These are phyloP conservation scores for Porosira glacialis DNA, from an alignment of 352 stramenopile genomes.

Conservation along the genomic window DNA sequence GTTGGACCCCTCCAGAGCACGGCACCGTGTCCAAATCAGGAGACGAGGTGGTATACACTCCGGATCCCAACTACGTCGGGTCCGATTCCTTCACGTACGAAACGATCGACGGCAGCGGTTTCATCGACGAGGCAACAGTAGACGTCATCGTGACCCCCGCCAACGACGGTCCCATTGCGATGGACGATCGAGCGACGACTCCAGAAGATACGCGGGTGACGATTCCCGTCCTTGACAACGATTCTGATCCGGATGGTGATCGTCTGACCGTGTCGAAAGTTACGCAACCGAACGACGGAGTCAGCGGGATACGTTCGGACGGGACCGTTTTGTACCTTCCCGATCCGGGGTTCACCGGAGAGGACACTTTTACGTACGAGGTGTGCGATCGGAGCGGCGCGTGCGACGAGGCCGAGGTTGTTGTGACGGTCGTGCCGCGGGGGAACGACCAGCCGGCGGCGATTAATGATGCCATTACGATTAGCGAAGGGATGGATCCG, in stretches of 20 bases:
- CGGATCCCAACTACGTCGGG: background rate
- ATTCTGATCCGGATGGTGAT: background rate
- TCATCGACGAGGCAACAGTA: background rate
- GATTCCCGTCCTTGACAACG: background rate
- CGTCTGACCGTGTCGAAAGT: background rate
- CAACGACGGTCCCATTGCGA: background rate
- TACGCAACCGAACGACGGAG: background rate
- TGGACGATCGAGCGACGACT: background rate
- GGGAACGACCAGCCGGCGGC: background rate
- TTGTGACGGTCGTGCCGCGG: background rate
- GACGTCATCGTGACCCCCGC: background rate
- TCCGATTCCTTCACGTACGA: background rate
- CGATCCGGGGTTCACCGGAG: background rate
- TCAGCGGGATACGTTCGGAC: background rate
- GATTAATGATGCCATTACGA: background rate
- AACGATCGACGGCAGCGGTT: background rate
- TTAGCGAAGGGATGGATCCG: background rate
- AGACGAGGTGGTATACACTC: background rate
- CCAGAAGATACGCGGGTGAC: background rate
- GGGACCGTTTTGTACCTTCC: background rate
- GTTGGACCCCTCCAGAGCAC: background rate
- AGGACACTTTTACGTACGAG: background rate
- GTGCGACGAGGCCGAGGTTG: background rate
- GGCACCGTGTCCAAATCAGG: background rate
- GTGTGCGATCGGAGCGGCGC: background rate